These are phyloP conservation scores for Corylus heterophylla DNA, from an alignment of 306 rosid genomes.

Conservation along the genomic window DNA sequence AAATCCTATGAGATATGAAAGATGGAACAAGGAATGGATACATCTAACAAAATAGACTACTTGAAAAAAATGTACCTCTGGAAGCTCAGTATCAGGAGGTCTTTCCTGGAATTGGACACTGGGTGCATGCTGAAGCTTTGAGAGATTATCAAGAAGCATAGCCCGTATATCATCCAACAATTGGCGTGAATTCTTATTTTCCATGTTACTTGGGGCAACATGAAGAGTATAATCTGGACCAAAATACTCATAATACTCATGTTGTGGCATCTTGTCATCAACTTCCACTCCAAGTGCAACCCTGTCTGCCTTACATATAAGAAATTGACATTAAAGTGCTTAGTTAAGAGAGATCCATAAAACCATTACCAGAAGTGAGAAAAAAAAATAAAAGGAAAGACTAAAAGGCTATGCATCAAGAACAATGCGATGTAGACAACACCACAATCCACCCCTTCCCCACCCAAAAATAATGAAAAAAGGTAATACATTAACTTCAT, in stretches of 20 bases:
- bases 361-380: neutral
- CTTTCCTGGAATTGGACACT: constrained; percentile 84
- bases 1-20: neutral
- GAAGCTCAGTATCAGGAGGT: constrained; percentile 76
- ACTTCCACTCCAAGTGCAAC: constrained; percentile 92
- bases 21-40: neutral
- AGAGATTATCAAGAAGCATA: constrained; percentile 75
- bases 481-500: neutral
- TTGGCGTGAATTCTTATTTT: constrained; percentile 75
- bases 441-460: neutral
- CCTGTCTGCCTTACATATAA: constrained; percentile 63
- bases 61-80: constrained; percentile 53
- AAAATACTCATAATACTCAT: constrained; percentile 86
- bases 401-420: neutral
- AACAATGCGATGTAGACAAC: neutral
- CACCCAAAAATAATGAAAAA: neutral
- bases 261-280: constrained; percentile 91
- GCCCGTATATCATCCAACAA: constrained; percentile 69
- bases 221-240: constrained; percentile 94
- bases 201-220: constrained; percentile 97
- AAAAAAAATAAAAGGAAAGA: neutral
- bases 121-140: constrained; percentile 87
- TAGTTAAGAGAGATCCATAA: neutral
- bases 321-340: constrained; percentile 24
- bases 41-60: neutral